A percentile compares a stretch with the other conserved stretches of the same genome.
Conservation (phyloP, 495 filamentous ascomycete species). For the Aspergillus affinis region DNA sequence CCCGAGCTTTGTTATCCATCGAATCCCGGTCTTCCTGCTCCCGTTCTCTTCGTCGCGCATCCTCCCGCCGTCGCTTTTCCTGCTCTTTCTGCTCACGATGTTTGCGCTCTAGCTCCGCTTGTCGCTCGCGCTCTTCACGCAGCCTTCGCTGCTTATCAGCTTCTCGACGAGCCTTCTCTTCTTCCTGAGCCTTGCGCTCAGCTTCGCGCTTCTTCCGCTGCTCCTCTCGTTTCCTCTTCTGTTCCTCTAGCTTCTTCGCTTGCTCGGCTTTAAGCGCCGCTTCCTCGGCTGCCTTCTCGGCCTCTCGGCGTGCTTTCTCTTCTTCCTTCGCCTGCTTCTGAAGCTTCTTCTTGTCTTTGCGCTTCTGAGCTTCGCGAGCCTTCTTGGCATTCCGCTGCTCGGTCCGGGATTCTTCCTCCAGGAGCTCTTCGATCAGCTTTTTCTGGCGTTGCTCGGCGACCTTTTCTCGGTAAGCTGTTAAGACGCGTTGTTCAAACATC, state of each 20-base stretch:
- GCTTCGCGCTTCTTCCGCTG: conserved; percentile 88
- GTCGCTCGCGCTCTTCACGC: conserved; percentile 80
- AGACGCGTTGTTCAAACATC: conserved; percentile 98
- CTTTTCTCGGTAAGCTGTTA: conserved; percentile 96
- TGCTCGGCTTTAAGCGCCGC: conserved; percentile 72
- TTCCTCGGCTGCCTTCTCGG: conserved; percentile 90
- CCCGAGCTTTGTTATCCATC: conserved; percentile 63
- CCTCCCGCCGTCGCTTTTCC: conserved; percentile 68
- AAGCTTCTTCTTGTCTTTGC: conserved; percentile 82
- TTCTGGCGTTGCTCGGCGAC: conserved; percentile 88
- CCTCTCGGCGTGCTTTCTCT: conserved; percentile 81
- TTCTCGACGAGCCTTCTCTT: conserved; percentile 78
- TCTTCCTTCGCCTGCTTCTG: conserved; percentile 87
- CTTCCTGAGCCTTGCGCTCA: conserved; percentile 86
- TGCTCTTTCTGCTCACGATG: conserved; percentile 69
- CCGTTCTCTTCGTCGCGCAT: conserved; percentile 55
- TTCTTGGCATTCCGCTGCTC: conserved; percentile 86
- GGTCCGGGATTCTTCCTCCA: conserved; percentile 74
- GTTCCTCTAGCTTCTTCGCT: conserved; percentile 77
- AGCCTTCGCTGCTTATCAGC: conserved; percentile 73
- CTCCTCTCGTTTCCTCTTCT: conserved; percentile 77
- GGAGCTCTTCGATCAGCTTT: conserved; percentile 86
- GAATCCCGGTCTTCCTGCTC: conserved; percentile 72
- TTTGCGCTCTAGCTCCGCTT: conserved; percentile 72
- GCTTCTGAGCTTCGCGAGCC: conserved; percentile 87